A percentile compares a stretch with the other conserved stretches of the same genome.
These are phyloP conservation scores for Chlorella sp. DNA, from an alignment of 139 green algal genomes.

Conservation along the genomic window DNA sequence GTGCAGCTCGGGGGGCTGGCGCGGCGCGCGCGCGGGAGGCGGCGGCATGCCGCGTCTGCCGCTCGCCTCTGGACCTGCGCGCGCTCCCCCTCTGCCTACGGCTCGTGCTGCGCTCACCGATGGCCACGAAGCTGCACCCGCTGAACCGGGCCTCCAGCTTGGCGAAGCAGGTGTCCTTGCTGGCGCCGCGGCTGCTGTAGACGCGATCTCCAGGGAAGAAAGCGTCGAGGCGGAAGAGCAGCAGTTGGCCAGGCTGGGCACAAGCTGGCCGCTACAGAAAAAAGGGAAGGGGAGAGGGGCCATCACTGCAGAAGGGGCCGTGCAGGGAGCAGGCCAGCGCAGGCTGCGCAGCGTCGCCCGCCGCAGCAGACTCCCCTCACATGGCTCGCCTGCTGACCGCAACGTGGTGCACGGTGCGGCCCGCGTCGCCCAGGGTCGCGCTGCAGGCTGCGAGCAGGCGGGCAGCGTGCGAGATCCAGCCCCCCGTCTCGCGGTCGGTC, in stretches of 20 bases:
- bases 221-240: constrained; percentile 44
- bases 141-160: constrained; percentile 28
- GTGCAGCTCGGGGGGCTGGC: too few relatives aligned
- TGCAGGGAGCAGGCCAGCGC: too few relatives aligned
- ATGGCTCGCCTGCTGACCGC: constrained; percentile 49
- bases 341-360: too few relatives aligned
- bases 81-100: too few relatives aligned
- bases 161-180: constrained; percentile 45
- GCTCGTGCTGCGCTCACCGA: constrained; percentile 21
- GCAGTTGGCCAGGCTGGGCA: constrained; percentile 55
- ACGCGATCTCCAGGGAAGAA: constrained; percentile 33
- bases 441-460: constrained; percentile 24
- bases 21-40: too few relatives aligned
- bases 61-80: too few relatives aligned
- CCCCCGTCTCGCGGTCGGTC: constrained; percentile 33
- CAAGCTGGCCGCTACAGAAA: constrained; percentile 48
- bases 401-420: constrained; percentile 40
- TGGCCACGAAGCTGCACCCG: neutral
- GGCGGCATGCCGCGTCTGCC: too few relatives aligned
- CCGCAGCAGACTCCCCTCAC: too few relatives aligned
- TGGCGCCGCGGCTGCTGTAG: constrained; percentile 23
- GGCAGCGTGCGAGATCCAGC: constrained; percentile 38
- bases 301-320: too few relatives aligned
- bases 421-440: constrained; percentile 1
- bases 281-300: too few relatives aligned